These are phyloP conservation scores for Bifiguratus adelaidae DNA, from an alignment of 192 early-diverging fungal genomes.

Conservation along the genomic window DNA sequence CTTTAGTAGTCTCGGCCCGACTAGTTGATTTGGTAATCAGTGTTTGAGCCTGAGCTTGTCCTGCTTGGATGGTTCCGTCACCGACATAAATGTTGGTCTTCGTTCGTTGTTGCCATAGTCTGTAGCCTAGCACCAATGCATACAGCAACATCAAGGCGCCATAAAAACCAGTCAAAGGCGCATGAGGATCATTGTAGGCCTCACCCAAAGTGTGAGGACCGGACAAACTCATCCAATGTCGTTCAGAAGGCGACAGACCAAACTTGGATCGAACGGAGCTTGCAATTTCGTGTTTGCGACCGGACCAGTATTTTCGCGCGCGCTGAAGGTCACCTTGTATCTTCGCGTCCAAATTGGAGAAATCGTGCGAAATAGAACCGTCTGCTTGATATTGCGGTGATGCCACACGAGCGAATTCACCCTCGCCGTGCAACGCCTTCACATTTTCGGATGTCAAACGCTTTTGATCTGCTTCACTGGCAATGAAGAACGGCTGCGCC, in stretches of 20 bases:
- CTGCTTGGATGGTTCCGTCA: conserved; percentile 3
- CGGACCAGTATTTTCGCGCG: conserved; percentile 3
- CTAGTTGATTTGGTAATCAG: no score
- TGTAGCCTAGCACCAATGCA: not conserved
- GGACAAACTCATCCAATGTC: no score
- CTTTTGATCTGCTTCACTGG: not conserved
- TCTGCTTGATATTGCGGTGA: not conserved
- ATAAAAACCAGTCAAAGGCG: conserved; percentile 5
- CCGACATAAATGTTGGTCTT: conserved; percentile 6
- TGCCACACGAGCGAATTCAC: not conserved
- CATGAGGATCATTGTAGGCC: conserved; percentile 1
- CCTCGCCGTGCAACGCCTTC: conserved; percentile 1
- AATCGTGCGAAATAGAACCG: not conserved
- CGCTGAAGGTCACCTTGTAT: not conserved
- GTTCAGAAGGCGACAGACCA: not conserved
- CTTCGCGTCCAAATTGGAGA: not conserved
- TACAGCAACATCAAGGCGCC: conserved; percentile 2
- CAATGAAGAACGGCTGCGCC: conserved; percentile 3
- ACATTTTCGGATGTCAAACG: conserved; percentile 1
- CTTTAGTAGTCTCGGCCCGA: not conserved
- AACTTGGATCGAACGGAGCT: not conserved
- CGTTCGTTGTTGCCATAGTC: conserved; percentile 6
- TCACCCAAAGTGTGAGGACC: conserved; percentile 1
- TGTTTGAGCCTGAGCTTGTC: no score
- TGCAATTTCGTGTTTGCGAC: not conserved